Conservation (phyloP, 129 eudicot genomes). For the Flaveria ramosissima region DNA sequence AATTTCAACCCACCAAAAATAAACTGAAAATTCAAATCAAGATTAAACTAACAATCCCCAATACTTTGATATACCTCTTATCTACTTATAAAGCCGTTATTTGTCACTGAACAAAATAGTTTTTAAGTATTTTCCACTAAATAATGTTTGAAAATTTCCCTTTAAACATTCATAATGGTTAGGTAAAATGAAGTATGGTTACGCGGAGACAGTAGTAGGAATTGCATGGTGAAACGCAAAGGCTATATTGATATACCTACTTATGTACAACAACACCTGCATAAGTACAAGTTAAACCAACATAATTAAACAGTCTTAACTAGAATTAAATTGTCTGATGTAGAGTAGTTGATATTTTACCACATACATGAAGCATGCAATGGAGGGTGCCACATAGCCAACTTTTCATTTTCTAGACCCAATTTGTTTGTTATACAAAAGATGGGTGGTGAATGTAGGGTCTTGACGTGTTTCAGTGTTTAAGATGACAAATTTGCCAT, state of each 20-base stretch:
- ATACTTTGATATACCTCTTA: too few relatives aligned
- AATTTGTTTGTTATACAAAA: not conserved
- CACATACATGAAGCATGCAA: not conserved
- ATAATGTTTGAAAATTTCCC: not conserved
- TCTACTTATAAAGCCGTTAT: too few relatives aligned
- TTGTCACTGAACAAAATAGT: not conserved
- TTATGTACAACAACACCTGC: not conserved
- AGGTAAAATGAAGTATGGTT: not conserved
- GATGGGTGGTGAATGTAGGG: not conserved
- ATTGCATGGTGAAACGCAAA: not conserved
- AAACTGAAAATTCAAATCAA: too few relatives aligned
- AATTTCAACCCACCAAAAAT: too few relatives aligned
- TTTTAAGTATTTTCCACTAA: not conserved
- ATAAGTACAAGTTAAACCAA: not conserved
- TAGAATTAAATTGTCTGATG: not conserved
- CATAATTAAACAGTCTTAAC: not conserved
- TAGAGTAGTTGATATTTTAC: not conserved
- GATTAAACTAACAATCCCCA: too few relatives aligned
- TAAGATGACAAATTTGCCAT: not conserved
- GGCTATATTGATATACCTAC: not conserved
- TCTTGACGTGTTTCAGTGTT: not conserved
- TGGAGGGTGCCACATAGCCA: constrained; percentile 2
- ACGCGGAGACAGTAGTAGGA: not conserved
- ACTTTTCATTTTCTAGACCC: not conserved
- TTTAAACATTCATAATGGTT: not conserved